phyloP scores from a whole-genome alignment of 2,329 filamentous ascomycete species.

The Grosmannia clavigera region DNA sequence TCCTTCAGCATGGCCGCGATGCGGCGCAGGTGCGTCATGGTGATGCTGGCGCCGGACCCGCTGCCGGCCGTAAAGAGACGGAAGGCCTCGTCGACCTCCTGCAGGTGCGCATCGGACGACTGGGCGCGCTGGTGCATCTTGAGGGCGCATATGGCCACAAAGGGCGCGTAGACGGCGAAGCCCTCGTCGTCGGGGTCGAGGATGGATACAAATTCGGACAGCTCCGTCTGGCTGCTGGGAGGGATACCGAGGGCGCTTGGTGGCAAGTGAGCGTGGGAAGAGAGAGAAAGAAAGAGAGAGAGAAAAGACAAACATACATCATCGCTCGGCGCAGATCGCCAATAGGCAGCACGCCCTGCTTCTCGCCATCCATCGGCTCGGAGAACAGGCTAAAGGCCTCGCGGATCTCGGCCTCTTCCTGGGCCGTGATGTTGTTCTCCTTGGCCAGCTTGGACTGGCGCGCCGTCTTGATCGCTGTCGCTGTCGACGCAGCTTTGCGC shows the following conservation, averaged over 20 bases:
- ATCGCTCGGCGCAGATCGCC: constrained; percentile 59
- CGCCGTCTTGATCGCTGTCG: constrained; percentile 25
- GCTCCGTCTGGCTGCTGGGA: constrained; percentile 50
- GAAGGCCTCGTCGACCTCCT: constrained; percentile 73
- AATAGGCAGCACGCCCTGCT: constrained; percentile 56
- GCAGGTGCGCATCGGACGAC: constrained; percentile 39
- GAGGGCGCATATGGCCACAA: constrained; percentile 78
- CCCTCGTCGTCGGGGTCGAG: constrained; percentile 76
- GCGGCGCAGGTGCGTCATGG: constrained; percentile 61
- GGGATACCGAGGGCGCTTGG: constrained; percentile 71
- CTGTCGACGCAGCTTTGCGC: constrained; percentile 30
- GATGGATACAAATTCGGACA: constrained; percentile 63
- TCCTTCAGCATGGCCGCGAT: constrained; percentile 76
- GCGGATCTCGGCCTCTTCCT: constrained; percentile 80
- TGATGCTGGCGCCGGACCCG: constrained; percentile 41
- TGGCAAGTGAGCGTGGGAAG: background rate
- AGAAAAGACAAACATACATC: constrained; percentile 33
- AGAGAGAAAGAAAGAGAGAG: background rate
- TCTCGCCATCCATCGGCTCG: constrained; percentile 57
- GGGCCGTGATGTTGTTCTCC: constrained; percentile 73
- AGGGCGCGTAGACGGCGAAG: constrained; percentile 65
- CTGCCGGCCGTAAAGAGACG: constrained; percentile 55
- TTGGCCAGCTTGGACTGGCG: constrained; percentile 82
- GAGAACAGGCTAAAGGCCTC: constrained; percentile 82
- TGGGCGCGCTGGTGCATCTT: constrained; percentile 57